Percentiles rank a stretch among this genome's conserved stretches.
Conservation (phyloP, 1,139 yeast species). For the Protomyces pachydermus region DNA sequence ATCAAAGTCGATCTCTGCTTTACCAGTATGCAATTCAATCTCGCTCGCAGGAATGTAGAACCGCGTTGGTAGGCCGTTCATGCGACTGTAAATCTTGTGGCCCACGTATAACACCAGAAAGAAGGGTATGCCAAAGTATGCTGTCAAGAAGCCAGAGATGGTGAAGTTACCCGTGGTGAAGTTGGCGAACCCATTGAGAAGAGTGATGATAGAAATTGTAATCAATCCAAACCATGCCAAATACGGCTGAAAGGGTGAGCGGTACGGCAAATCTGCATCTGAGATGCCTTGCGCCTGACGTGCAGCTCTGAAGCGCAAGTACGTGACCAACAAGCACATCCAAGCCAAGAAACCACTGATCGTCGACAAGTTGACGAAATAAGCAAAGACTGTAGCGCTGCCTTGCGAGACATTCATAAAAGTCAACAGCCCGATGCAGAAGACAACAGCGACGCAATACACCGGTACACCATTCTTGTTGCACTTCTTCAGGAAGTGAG, state of each 20-base stretch:
- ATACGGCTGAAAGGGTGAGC: conserved; percentile 55
- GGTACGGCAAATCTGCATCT: conserved; percentile 34
- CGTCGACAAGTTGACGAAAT: conserved; percentile 77
- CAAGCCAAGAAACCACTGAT: conserved; percentile 53
- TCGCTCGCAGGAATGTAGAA: conserved; percentile 11
- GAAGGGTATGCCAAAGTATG: conserved; percentile 52
- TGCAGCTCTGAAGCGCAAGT: conserved; percentile 31
- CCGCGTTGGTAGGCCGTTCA: neutral
- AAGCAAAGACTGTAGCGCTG: conserved; percentile 68
- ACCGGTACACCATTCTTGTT: conserved; percentile 56
- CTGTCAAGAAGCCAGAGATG: conserved; percentile 53
- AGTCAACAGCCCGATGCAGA: conserved; percentile 49
- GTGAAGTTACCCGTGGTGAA: conserved; percentile 57
- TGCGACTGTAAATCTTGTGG: conserved; percentile 43
- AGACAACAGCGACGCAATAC: conserved; percentile 46
- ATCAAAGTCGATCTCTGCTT: conserved; percentile 24
- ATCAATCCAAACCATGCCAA: conserved; percentile 45
- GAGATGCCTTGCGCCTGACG: conserved; percentile 31
- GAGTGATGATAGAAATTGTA: conserved; percentile 55
- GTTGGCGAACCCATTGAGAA: conserved; percentile 61
- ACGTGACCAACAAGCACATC: conserved; percentile 47
- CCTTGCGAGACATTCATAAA: conserved; percentile 47
- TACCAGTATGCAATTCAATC: conserved; percentile 23
- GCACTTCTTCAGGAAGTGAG: conserved; percentile 51
- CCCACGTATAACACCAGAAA: conserved; percentile 48